A percentile compares a stretch with the other conserved stretches of the same genome.
Conservation (phyloP, 2,329 filamentous ascomycete species). For the Helminthosporium solani region DNA sequence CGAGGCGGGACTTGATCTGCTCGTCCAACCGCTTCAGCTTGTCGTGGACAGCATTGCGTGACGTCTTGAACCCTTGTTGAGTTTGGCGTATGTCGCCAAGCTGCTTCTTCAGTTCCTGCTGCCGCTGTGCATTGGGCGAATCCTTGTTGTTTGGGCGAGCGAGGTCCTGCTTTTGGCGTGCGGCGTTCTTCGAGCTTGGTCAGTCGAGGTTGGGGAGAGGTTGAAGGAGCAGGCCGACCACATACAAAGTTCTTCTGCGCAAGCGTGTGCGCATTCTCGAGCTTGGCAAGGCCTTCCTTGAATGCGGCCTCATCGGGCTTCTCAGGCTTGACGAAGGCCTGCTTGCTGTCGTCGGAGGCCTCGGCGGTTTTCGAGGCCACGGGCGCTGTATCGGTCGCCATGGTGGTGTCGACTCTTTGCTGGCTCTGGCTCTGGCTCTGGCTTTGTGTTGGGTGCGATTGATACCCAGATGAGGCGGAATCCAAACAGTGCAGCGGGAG, state of each 20-base stretch:
- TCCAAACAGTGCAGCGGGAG: too few relatives aligned
- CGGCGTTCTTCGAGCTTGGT: slow-evolving; percentile 63
- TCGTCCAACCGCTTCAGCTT: slow-evolving; percentile 92
- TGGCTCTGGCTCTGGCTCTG: slow-evolving; percentile 17
- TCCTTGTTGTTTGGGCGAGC: slow-evolving; percentile 80
- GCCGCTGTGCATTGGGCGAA: slow-evolving; percentile 76
- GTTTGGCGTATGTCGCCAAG: slow-evolving; percentile 81
- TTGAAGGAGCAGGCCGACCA: slow-evolving; percentile 3
- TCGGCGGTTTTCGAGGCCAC: slow-evolving; percentile 36
- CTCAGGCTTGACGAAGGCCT: slow-evolving; percentile 63
- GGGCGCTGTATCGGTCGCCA: slow-evolving; percentile 32
- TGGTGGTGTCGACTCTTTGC: too few relatives aligned
- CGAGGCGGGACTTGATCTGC: slow-evolving; percentile 79
- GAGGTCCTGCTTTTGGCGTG: slow-evolving; percentile 85
- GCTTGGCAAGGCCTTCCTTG: slow-evolving; percentile 74
- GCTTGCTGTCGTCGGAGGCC: slow-evolving; percentile 35
- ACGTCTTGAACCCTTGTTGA: slow-evolving; percentile 84
- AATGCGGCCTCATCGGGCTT: slow-evolving; percentile 85
- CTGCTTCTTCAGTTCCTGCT: slow-evolving; percentile 80
- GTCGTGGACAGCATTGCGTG: slow-evolving; percentile 75
- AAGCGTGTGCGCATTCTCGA: slow-evolving; percentile 82
- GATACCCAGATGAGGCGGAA: slow-evolving; percentile 13
- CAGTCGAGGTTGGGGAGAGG: background rate
- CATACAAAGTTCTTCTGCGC: slow-evolving; percentile 70
- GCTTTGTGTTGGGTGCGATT: background rate